phyloP scores from a whole-genome alignment of 257 asterid species.

The Knoxia roxburghii region DNA sequence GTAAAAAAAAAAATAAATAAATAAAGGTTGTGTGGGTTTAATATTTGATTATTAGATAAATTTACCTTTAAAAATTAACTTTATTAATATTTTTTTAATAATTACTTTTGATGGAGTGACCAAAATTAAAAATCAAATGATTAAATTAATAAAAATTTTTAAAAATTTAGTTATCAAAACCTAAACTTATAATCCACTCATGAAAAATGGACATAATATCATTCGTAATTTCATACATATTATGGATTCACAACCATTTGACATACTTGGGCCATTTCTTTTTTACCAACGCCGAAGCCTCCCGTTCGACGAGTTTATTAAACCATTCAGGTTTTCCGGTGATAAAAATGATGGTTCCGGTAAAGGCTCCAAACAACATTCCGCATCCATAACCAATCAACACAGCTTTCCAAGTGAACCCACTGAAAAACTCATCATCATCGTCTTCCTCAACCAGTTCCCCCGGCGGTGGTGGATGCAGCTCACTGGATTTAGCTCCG shows the following conservation, averaged over 20 bases:
- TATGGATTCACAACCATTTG: not conserved
- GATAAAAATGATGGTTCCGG: slow-evolving; percentile 20
- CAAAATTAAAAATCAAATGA: too few relatives aligned
- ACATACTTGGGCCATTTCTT: slow-evolving; percentile 6
- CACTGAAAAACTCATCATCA: not conserved
- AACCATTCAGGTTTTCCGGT: slow-evolving; percentile 24
- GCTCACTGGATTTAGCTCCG: not conserved
- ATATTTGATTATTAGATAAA: too few relatives aligned
- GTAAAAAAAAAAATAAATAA: too few relatives aligned
- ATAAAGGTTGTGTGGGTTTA: too few relatives aligned
- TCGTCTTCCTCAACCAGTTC: not conserved
- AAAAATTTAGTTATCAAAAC: too few relatives aligned
- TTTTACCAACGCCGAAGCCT: not conserved
- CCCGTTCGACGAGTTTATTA: not conserved
- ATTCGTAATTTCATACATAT: too few relatives aligned
- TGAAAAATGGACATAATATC: too few relatives aligned
- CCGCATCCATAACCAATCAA: slow-evolving; percentile 29
- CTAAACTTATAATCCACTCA: too few relatives aligned
- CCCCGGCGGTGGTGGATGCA: not conserved
- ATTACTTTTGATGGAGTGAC: too few relatives aligned
- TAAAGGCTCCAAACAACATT: slow-evolving; percentile 10
- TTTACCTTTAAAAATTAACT: too few relatives aligned
- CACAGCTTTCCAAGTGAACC: slow-evolving; percentile 24
- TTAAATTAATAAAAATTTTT: too few relatives aligned
- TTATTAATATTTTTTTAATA: too few relatives aligned